Evolutionary conservation across 2,329 filamentous ascomycete genomes (phyloP), one percentile per base, ranked within the genome.

Genomic region (Bisporella sp.): DNA sequence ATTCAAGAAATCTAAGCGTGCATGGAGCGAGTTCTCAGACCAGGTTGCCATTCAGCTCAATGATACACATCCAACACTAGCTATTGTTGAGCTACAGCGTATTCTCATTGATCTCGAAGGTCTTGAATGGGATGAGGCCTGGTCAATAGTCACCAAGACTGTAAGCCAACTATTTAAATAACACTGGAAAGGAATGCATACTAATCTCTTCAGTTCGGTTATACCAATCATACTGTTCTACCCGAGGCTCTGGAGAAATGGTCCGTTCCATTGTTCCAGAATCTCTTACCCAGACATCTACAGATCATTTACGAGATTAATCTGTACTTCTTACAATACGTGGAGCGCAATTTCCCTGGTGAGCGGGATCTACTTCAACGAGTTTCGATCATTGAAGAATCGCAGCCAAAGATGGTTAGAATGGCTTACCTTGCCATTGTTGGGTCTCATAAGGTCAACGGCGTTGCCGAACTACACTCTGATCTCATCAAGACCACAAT

Each of bases 271-370:
- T 73, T 99, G 52, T 72, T 99, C 64, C 91, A 97, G 71, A 87
- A 96, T 63, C 80, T 99, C 29, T 82, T 99, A 12, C 93, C 93
- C 21, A 85, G 93, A 50, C 93, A 99, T 68, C 76, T 99, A 47
- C 89, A 96, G 68, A 96, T 97, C 65, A 97, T 97, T 64, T 97
- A 95, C 69, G 93, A 99, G 62, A 95, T 99, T 75, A 99, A 99
- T 71, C 72, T 97, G 43, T 86, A 82, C 68, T 99, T 99, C 79
- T 71, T 99, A 44, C 92, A 97, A 65, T 76, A 71, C 21, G 92
- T 99, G 12, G 93, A 99, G 75, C 88, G 88, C 63, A 82, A 78
- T 52, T 96, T 96, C 72, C 93, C 93, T 42, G 83, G 89, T 49
- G 89, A 97, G 59, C 82, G 89, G 51, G 92, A 96, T 1, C 77